Evolutionary conservation across 352 stramenopile genomes (phyloP).

Genomic region (Pythium phragmitis): DNA sequence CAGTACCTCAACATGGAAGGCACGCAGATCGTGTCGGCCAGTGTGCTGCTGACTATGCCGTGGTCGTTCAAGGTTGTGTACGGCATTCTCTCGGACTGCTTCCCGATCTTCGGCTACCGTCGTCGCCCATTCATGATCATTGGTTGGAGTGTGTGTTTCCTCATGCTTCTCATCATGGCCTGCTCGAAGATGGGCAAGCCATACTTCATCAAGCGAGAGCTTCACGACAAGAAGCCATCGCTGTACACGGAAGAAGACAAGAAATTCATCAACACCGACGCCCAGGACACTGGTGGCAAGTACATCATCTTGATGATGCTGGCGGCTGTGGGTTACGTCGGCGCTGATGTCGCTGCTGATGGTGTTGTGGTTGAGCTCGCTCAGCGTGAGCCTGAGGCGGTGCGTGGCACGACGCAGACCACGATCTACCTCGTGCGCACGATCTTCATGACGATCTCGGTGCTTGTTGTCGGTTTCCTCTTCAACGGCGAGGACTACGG

Average conservation of each 20-base stretch:
- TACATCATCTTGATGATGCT: slow-evolving; percentile 20
- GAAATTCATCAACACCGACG: slow-evolving; percentile 10
- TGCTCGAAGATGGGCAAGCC: slow-evolving; percentile 12
- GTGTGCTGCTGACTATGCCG: slow-evolving; percentile 24
- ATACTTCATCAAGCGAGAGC: slow-evolving; percentile 9
- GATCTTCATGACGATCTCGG: slow-evolving; percentile 12
- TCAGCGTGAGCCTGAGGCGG: slow-evolving; percentile 25
- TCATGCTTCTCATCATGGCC: slow-evolving; percentile 14
- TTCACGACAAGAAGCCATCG: neutral
- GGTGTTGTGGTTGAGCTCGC: slow-evolving; percentile 26
- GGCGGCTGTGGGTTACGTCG: slow-evolving; percentile 25
- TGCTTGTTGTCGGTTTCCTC: slow-evolving; percentile 14
- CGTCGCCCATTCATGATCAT: slow-evolving; percentile 31
- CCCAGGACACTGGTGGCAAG: slow-evolving; percentile 5
- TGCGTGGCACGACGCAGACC: slow-evolving; percentile 30
- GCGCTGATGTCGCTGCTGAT: slow-evolving; percentile 25
- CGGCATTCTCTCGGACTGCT: slow-evolving; percentile 29
- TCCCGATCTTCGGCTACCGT: slow-evolving; percentile 38
- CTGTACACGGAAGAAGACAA: neutral
- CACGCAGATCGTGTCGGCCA: slow-evolving; percentile 28
- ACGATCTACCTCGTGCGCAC: slow-evolving; percentile 24
- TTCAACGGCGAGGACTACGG: slow-evolving; percentile 28
- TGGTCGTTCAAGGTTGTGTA: slow-evolving; percentile 44
- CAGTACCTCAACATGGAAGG: slow-evolving; percentile 35
- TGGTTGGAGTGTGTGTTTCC: slow-evolving; percentile 12